Evolutionary conservation across 257 asterid genomes (phyloP), one percentile per base, ranked within the genome.

Genomic region (Primulina huaijiensis): DNA sequence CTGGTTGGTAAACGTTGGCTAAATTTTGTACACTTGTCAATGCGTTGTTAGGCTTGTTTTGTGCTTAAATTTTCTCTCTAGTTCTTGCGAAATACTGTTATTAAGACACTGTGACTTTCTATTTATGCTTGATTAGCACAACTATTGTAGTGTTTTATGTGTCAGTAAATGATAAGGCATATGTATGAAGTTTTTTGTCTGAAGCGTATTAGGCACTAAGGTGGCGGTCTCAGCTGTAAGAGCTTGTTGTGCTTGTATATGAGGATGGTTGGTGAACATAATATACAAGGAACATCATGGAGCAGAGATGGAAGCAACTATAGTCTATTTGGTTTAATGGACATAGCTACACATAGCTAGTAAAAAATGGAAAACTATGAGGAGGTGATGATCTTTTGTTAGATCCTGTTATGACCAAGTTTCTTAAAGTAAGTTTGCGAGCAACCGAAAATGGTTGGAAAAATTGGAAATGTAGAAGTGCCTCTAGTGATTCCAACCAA

Each of bases 1-100:
- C 97, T 77, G 99, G 99, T 88, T 63, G 70, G 89, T 85, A 65
- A 38, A 73, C 79, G 72, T 65, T 27, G 71, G 34, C 62, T 64
- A 69, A 64, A 34, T 10, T 35, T 29, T 56, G 29, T 27, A 21
- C 61, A 63, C 16, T 62, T 38, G 7, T 62, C 63, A 43, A 35
- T 55, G 53, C 74, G 55, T 5, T 31, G 40, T 67, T 64, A 71
- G 58, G 62, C 72, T 38, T 60, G 35, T 63, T 50, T 64, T 77
- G 30, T 59, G 20, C 35, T 10, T 27, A 34, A 75, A 35, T 73
- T 62, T 30, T 58, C 11, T 74, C 46, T 33, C 46, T 72, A 57
- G 65, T 66, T 74, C 67, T 9, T 70, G 56, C 37, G 65, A 56
- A 64, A 64, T 68, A 62, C 40, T 60, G 61, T 64, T 50, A 69